Percentiles rank a stretch among this genome's conserved stretches.
Conservation (phyloP, 2,329 filamentous ascomycete species). For the Diaporthe caulivora region DNA sequence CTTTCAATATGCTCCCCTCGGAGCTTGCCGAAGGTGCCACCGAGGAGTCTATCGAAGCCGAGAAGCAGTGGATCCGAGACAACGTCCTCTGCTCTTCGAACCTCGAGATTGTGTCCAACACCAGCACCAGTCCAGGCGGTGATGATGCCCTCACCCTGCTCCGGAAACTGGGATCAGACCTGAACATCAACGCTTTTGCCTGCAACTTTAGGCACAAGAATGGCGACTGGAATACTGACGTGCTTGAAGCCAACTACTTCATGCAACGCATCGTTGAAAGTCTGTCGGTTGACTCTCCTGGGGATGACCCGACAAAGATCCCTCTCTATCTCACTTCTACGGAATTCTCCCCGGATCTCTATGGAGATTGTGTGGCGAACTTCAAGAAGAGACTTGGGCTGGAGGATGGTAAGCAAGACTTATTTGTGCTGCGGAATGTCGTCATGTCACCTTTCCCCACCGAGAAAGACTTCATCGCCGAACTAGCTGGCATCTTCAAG, state of each 20-base stretch:
- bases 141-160: slow-evolving; percentile 54
- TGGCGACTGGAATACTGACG: slow-evolving; percentile 55
- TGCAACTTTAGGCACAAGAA: slow-evolving; percentile 57
- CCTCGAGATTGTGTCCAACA: slow-evolving; percentile 49
- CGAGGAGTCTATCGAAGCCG: slow-evolving; percentile 47
- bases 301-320: slow-evolving; percentile 54
- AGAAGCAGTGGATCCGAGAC: slow-evolving; percentile 53
- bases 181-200: slow-evolving; percentile 60
- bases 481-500: slow-evolving; percentile 51
- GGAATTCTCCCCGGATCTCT: slow-evolving; percentile 53
- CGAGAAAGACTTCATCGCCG: slow-evolving; percentile 53
- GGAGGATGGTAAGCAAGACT: slow-evolving; percentile 47
- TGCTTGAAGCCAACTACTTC: slow-evolving; percentile 62
- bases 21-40: slow-evolving; percentile 34
- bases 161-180: slow-evolving; percentile 57
- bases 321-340: slow-evolving; percentile 61
- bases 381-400: slow-evolving; percentile 58
- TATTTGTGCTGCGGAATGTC: slow-evolving; percentile 61
- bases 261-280: slow-evolving; percentile 58
- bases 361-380: slow-evolving; percentile 54
- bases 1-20: slow-evolving; percentile 54
- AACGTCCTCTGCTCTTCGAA: slow-evolving; percentile 55
- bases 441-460: slow-evolving; percentile 61
- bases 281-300: slow-evolving; percentile 55
- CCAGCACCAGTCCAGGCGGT: slow-evolving; percentile 44